A percentile compares a stretch with the other conserved stretches of the same genome.
phyloP scores from a whole-genome alignment of 1,284 basidiomycete genomes.

The Marasmius tenuissimus region DNA sequence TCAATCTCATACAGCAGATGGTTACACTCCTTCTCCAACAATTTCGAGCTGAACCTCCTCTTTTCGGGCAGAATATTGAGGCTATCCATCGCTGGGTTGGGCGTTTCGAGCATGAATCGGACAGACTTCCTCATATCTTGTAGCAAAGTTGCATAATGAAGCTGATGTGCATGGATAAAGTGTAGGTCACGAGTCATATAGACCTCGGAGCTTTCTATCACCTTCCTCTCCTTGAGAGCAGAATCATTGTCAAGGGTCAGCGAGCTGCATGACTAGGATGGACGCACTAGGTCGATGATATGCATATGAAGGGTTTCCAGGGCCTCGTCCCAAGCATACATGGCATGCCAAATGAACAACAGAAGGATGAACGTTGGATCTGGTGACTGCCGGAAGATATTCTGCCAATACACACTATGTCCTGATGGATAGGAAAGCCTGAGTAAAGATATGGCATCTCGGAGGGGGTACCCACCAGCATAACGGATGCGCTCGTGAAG shows the following conservation, averaged over 20 bases:
- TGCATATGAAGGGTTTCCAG: conserved; percentile 48
- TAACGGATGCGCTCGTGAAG: conserved; percentile 36
- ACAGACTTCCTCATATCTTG: conserved; percentile 41
- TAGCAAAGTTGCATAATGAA: conserved; percentile 42
- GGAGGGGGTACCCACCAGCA: conserved; percentile 21
- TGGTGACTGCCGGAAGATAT: conserved; percentile 40
- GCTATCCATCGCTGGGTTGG: conserved; percentile 42
- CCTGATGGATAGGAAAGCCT: conserved; percentile 19
- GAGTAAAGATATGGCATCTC: background rate
- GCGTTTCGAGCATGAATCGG: conserved; percentile 36
- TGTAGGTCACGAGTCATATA: conserved; percentile 29
- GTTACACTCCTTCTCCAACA: conserved; percentile 32
- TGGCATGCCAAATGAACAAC: conserved; percentile 52
- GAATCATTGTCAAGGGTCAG: background rate
- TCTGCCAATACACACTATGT: conserved; percentile 54
- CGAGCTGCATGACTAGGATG: background rate
- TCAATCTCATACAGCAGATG: conserved; percentile 38
- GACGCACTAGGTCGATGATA: conserved; percentile 41
- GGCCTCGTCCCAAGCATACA: conserved; percentile 59
- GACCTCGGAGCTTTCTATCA: conserved; percentile 35
- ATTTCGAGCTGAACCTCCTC: conserved; percentile 18
- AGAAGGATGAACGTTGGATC: conserved; percentile 57
- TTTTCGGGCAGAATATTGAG: conserved; percentile 18
- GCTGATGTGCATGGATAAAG: conserved; percentile 41
- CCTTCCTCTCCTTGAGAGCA: conserved; percentile 33